Percentiles rank a stretch among this genome's conserved stretches.
Evolutionary conservation across 805 yeast species (phyloP).

Genomic region (Sungouiozyma ichnusensis): DNA sequence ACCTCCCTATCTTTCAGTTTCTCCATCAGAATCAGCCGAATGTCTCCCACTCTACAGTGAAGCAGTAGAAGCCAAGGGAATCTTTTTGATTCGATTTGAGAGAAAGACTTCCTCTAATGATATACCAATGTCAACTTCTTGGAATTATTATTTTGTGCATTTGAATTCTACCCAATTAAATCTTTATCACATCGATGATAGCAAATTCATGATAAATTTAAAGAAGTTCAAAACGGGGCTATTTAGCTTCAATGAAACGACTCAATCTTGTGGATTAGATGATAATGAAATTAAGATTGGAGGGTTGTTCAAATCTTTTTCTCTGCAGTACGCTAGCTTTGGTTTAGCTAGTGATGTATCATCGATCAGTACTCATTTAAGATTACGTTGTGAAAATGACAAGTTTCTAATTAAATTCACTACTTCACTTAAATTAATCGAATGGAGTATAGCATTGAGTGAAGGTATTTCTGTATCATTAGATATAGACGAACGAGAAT

Average conservation of each 20-base stretch:
- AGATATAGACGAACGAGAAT: slow-evolving; percentile 59
- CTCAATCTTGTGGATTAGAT: slow-evolving; percentile 16
- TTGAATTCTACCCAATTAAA: slow-evolving; percentile 81
- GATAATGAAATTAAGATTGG: slow-evolving; percentile 20
- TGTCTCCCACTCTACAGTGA: neutral
- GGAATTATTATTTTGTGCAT: slow-evolving; percentile 63
- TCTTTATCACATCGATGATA: slow-evolving; percentile 34
- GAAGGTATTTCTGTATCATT: slow-evolving; percentile 73
- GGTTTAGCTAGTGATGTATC: slow-evolving; percentile 83
- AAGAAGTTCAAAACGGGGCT: slow-evolving; percentile 3
- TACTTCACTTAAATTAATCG: slow-evolving; percentile 54
- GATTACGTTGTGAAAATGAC: slow-evolving; percentile 74
- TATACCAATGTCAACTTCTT: slow-evolving; percentile 50
- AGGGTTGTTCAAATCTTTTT: slow-evolving; percentile 49
- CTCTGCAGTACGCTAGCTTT: slow-evolving; percentile 72
- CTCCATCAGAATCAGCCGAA: neutral
- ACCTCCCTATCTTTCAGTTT: neutral
- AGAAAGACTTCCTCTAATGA: slow-evolving; percentile 61
- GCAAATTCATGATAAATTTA: slow-evolving; percentile 10
- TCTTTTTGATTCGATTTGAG: slow-evolving; percentile 46
- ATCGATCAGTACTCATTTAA: slow-evolving; percentile 54
- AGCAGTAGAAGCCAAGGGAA: neutral
- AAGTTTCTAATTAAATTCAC: slow-evolving; percentile 65
- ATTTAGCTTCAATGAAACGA: neutral
- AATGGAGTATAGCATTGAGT: slow-evolving; percentile 65